These are phyloP conservation scores for Argentina anserina DNA, from an alignment of 306 rosid genomes.

Conservation along the genomic window DNA sequence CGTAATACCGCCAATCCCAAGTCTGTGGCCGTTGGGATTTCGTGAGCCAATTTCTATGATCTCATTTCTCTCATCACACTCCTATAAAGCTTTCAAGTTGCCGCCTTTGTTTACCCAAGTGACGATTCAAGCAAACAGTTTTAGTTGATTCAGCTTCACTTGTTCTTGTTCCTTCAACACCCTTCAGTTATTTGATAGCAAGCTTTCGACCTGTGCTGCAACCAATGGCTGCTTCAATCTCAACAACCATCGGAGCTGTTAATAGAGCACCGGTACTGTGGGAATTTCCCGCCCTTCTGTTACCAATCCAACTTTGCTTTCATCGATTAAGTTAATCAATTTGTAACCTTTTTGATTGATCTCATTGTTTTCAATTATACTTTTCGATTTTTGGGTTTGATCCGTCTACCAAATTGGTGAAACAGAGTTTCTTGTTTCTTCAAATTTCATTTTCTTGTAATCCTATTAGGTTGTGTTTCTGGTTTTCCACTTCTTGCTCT, in stretches of 20 bases:
- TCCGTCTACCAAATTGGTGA: not conserved
- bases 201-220: not conserved
- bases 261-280: slow-evolving; percentile 48
- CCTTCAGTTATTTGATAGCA: not conserved
- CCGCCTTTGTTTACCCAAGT: slow-evolving; percentile 21
- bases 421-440: not conserved
- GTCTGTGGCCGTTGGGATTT: slow-evolving; percentile 35
- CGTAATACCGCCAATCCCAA: slow-evolving; percentile 26
- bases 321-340: not conserved
- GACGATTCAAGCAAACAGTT: not conserved
- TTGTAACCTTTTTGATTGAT: too few relatives aligned
- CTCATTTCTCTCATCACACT: slow-evolving; percentile 11
- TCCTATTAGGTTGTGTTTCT: not conserved
- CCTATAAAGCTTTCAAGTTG: slow-evolving; percentile 25
- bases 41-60: slow-evolving; percentile 25
- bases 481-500: not conserved
- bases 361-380: too few relatives aligned
- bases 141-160: not conserved
- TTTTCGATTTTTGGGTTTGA: not conserved
- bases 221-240: slow-evolving; percentile 58
- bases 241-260: slow-evolving; percentile 48
- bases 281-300: slow-evolving; percentile 19
- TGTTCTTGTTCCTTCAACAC: not conserved
- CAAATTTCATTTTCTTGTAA: not conserved
- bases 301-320: not conserved